Evolutionary conservation across 2,329 filamentous ascomycete species (phyloP), one percentile per base, ranked within the genome.

Genomic region (Diaporthe citriasiana): DNA sequence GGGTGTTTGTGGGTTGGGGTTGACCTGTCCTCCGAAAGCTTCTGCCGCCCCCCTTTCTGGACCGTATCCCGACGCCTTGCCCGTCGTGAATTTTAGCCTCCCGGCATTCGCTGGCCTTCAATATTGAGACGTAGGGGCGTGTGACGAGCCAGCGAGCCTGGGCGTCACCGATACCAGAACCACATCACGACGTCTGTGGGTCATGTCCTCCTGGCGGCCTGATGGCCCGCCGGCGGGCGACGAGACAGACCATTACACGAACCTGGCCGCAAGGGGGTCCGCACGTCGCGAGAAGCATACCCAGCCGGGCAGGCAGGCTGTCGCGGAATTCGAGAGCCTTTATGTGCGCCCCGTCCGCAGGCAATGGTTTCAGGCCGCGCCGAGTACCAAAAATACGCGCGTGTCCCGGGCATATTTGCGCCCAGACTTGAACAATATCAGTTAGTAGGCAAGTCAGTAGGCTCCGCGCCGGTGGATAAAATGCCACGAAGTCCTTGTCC

Each of bases 1-100:
- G 63, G 63, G 63, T n/a, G 63, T 30, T 8, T 53, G 63, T 68
- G 63, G 63, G 63, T 68, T 68, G 63, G 63, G 63, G 63, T 68
- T 68, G 45, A 53, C 47, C 25, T 68, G 47, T 68, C 63, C 30
- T 68, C 45, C 63, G 45, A 38, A 30, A 68, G 63, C 63, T 53
- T 68, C 63, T 68, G 47, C 22, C 7, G 27, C 19, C 60, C 63
- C 63, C 47, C 63, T 68, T 68, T 40, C n/a, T 68, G 33, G 47
- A 33, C 63, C 63, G 25, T 63, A 40, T 68, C 40, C 33, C 47
- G 63, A 68, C 33, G 63, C 33, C 3, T 68, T 51, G 63, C 63
- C 47, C 13, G 22, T 27, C 27, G 63, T 68, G 63, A 35, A 53
- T 30, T 68, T 68, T 68, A 68, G 47, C 33, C 30, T 53, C 33